phyloP scores from a whole-genome alignment of 2,329 filamentous ascomycete species.

The Fusarium sp. region DNA sequence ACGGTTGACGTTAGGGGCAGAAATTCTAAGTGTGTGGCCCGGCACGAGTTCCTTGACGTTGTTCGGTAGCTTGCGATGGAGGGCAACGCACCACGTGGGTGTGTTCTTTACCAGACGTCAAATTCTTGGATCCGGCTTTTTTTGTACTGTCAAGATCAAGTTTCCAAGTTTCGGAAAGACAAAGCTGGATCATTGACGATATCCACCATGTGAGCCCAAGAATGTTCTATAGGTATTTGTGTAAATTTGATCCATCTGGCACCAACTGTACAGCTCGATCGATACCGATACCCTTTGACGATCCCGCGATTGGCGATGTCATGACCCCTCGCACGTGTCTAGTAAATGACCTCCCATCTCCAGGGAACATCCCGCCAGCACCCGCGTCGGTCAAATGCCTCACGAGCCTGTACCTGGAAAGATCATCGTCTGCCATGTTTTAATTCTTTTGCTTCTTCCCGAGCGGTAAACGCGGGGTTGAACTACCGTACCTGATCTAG shows the following conservation, averaged over 20 bases:
- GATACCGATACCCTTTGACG: conserved; percentile 29
- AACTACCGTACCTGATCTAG: conserved; percentile 28
- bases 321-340: conserved; percentile 24
- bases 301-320: conserved; percentile 45
- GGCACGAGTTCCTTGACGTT: conserved; percentile 23
- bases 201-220: conserved; percentile 33
- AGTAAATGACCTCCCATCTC: conserved; percentile 12
- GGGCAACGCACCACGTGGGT: conserved; percentile 43
- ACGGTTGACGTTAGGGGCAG: conserved; percentile 36
- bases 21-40: conserved; percentile 14
- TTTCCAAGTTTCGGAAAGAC: conserved; percentile 26
- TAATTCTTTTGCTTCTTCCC: conserved; percentile 11
- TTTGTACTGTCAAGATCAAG: conserved; percentile 9
- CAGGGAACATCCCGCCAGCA: conserved; percentile 42
- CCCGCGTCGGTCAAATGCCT: conserved; percentile 38
- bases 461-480: conserved; percentile 47
- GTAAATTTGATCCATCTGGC: conserved; percentile 12
- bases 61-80: conserved; percentile 35
- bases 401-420: conserved; percentile 32
- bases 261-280: conserved; percentile 28
- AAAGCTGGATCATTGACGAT: conserved; percentile 23
- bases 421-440: conserved; percentile 30
- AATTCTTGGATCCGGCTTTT: conserved; percentile 24
- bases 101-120: conserved; percentile 28
- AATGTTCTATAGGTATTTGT: background rate